phyloP scores from a whole-genome alignment of 148 eudicot genomes.

The Arctostaphylos glauca region DNA sequence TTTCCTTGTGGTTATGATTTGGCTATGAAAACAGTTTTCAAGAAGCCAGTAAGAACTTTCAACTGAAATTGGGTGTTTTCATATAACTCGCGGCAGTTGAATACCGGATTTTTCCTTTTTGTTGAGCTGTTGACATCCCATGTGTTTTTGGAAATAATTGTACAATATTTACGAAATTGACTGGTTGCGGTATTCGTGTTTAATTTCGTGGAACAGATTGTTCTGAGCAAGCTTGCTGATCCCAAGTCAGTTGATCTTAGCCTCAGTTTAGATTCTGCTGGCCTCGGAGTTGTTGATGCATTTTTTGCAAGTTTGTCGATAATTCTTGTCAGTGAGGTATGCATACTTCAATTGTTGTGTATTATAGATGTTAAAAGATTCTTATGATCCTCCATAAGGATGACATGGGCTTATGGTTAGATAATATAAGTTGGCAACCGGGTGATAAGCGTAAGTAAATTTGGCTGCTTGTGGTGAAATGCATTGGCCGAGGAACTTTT shows the following conservation, averaged over 20 bases:
- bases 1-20: not conserved
- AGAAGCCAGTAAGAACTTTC: not conserved
- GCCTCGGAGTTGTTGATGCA: conserved; percentile 82
- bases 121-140: not conserved
- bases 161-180: not conserved
- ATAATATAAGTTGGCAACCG: not conserved
- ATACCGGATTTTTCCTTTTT: not conserved
- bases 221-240: conserved; percentile 15
- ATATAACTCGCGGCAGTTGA: not conserved
- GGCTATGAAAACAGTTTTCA: not conserved
- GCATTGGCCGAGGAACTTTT: not conserved
- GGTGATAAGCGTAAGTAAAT: not conserved
- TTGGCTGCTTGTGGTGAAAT: not conserved
- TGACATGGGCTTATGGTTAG: not conserved
- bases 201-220: conserved; percentile 2
- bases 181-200: not conserved
- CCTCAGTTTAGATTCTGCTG: conserved; percentile 70
- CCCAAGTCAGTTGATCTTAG: conserved; percentile 44
- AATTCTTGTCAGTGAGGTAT: conserved; percentile 99
- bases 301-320: conserved; percentile 93
- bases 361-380: not conserved
- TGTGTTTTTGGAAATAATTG: not conserved
- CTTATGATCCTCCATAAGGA: not conserved
- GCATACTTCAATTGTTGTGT: not conserved
- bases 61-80: not conserved